A percentile compares a stretch with the other conserved stretches of the same genome.
phyloP scores from a whole-genome alignment of 1,284 basidiomycete species.

The Malassezia obtusa region DNA sequence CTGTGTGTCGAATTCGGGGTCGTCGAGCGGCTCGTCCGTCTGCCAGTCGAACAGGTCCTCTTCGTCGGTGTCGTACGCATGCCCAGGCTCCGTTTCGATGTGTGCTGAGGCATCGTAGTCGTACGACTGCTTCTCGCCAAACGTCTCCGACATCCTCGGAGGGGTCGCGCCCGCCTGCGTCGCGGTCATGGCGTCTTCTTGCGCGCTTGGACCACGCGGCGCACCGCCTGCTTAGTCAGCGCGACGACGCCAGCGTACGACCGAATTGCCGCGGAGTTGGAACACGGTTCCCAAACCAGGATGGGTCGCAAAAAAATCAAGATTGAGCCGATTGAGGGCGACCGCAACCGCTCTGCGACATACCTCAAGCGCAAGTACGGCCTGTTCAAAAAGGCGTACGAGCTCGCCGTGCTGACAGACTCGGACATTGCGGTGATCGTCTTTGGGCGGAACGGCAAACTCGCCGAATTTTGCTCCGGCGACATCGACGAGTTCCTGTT shows the following conservation, averaged over 20 bases:
- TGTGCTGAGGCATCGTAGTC: not conserved
- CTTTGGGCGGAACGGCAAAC: slow-evolving; percentile 52
- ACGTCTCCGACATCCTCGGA: not conserved
- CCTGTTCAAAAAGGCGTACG: slow-evolving; percentile 81
- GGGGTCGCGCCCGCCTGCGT: not conserved
- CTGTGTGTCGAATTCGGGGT: not conserved
- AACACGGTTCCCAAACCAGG: not conserved
- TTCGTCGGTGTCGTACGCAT: slow-evolving; percentile 18
- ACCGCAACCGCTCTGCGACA: slow-evolving; percentile 79
- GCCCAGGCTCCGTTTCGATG: not conserved
- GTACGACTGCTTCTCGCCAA: not conserved
- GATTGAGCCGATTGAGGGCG: slow-evolving; percentile 76
- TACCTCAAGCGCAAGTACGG: slow-evolving; percentile 85
- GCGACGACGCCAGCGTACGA: too few species aligned
- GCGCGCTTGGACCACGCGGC: not conserved
- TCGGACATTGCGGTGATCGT: slow-evolving; percentile 64
- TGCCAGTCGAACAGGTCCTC: slow-evolving; percentile 46
- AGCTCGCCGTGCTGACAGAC: slow-evolving; percentile 67
- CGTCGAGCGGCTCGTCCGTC: slow-evolving; percentile 18
- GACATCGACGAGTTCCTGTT: slow-evolving; percentile 34
- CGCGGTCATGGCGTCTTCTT: not conserved
- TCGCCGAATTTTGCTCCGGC: slow-evolving; percentile 39
- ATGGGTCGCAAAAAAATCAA: slow-evolving; percentile 85
- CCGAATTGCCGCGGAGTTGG: not conserved
- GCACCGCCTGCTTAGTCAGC: slow-evolving; percentile 1